These are phyloP conservation scores for Tubosaeta brunneosetosa DNA, from an alignment of 768 basidiomycete species.

Conservation along the genomic window DNA sequence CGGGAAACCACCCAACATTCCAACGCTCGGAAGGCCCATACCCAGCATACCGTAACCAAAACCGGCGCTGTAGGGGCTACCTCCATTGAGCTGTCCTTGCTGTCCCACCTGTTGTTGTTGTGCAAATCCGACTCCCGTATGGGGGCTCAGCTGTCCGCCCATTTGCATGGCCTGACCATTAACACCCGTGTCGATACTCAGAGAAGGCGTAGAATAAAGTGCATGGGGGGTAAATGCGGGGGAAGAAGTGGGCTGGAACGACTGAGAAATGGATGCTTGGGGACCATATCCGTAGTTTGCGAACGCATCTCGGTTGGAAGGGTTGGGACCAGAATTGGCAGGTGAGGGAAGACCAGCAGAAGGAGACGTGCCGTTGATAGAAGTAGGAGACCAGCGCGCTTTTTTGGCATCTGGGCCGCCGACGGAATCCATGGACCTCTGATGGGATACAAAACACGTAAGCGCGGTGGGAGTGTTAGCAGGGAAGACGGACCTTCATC, in stretches of 20 bases:
- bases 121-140: conserved; percentile 50
- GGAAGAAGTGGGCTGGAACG: conserved; percentile 43
- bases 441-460: conserved; percentile 7
- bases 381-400: conserved; percentile 81
- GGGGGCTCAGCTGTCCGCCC: conserved; percentile 65
- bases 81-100: conserved; percentile 43
- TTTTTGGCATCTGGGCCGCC: conserved; percentile 86
- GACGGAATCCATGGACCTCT: conserved; percentile 85
- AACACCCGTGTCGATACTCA: conserved; percentile 56
- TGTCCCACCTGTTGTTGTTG: conserved; percentile 36
- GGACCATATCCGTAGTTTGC: conserved; percentile 87
- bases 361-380: conserved; percentile 34
- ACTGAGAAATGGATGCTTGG: conserved; percentile 59
- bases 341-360: conserved; percentile 34
- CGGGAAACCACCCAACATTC: conserved; percentile 67
- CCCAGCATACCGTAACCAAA: conserved; percentile 73
- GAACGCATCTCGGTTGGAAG: conserved; percentile 60
- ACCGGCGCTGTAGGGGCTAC: conserved; percentile 48
- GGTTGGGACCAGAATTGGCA: conserved; percentile 34
- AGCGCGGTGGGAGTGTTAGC: background rate
- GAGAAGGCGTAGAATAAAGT: conserved; percentile 69
- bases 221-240: conserved; percentile 51
- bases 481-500: conserved; percentile 66
- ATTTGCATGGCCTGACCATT: conserved; percentile 46
- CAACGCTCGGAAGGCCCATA: conserved; percentile 74